Percentiles rank a stretch among this genome's conserved stretches.
Evolutionary conservation across 2,329 filamentous ascomycete species (phyloP).

Genomic region (Fusarium pseudoanthophilum): DNA sequence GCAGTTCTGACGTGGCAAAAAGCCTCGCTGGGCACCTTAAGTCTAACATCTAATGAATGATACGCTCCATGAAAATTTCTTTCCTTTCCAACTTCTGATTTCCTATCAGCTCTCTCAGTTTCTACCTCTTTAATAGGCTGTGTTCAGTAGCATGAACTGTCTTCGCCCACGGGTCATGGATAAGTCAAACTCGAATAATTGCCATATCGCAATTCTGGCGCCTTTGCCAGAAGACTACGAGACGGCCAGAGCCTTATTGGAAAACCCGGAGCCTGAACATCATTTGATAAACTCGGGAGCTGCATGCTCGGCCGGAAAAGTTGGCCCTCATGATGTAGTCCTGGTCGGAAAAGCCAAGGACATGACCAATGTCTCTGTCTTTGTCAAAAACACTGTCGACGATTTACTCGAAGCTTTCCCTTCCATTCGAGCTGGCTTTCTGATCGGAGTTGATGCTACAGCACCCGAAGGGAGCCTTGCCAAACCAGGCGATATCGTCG

Average conservation of each 20-base stretch:
- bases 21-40: neutral
- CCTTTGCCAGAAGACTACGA: neutral
- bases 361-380: rapidly evolving
- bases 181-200: rapidly evolving
- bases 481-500: neutral
- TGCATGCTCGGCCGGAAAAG: neutral
- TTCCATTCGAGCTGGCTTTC: neutral
- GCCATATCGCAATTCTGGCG: neutral
- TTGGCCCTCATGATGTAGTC: neutral
- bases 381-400: neutral
- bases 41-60: too few relatives aligned
- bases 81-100: too few relatives aligned
- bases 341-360: rapidly evolving
- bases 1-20: neutral
- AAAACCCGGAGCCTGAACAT: rapidly evolving
- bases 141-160: too few relatives aligned
- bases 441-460: neutral
- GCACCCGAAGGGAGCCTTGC: neutral
- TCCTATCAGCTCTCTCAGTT: rapidly evolving
- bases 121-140: too few relatives aligned
- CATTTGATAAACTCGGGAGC: neutral
- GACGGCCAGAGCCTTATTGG: neutral
- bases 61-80: rapidly evolving
- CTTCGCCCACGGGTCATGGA: neutral
- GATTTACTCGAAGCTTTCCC: neutral